A percentile compares a stretch with the other conserved stretches of the same genome.
phyloP scores from a whole-genome alignment of 495 filamentous ascomycete species.

The Podospora didyma region DNA sequence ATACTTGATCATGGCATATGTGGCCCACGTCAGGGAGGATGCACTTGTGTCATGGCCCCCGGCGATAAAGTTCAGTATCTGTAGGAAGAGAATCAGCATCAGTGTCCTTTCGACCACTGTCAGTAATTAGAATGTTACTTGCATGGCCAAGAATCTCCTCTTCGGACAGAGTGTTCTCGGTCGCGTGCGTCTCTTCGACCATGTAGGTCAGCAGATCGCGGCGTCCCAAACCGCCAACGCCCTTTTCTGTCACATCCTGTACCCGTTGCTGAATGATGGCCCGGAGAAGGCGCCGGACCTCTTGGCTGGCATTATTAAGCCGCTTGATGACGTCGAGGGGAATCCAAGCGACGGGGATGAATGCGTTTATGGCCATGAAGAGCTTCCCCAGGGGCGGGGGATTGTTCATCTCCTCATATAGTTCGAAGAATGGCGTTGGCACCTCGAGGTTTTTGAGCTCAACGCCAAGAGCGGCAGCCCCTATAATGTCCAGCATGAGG shows the following conservation, averaged over 20 bases:
- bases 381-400: slow-evolving; percentile 26
- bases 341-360: slow-evolving; percentile 24
- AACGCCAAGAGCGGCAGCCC: slow-evolving; percentile 59
- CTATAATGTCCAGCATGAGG: slow-evolving; percentile 66
- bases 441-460: slow-evolving; percentile 55
- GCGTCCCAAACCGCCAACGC: background rate
- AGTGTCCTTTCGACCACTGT: too few species aligned
- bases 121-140: too few species aligned
- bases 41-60: slow-evolving; percentile 27
- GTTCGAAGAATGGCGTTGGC: slow-evolving; percentile 8
- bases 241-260: background rate
- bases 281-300: slow-evolving; percentile 26
- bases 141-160: slow-evolving; percentile 6
- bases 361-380: slow-evolving; percentile 18
- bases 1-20: slow-evolving; percentile 14
- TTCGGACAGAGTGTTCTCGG: slow-evolving; percentile 5
- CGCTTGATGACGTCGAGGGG: slow-evolving; percentile 21
- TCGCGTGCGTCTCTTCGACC: slow-evolving; percentile 11
- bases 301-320: slow-evolving; percentile 15
- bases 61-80: too few species aligned
- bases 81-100: too few species aligned
- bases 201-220: slow-evolving; percentile 21
- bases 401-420: slow-evolving; percentile 15
- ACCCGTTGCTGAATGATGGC: slow-evolving; percentile 48
- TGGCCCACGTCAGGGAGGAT: slow-evolving; percentile 15